A percentile compares a stretch with the other conserved stretches of the same genome.
Evolutionary conservation across 169 alveolate species (phyloP).

Genomic region (Plasmodium inui): DNA sequence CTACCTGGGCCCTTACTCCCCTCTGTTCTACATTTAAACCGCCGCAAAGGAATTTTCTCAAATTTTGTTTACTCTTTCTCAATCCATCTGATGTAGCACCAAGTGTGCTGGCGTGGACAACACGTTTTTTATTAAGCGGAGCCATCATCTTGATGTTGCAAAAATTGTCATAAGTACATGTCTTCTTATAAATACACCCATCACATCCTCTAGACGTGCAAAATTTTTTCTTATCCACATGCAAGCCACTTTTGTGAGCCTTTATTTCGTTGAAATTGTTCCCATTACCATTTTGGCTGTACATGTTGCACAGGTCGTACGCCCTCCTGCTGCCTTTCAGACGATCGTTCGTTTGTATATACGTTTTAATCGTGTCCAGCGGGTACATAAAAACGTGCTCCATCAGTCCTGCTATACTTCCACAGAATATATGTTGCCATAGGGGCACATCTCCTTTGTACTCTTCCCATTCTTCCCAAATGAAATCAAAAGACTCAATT

Average conservation of each 20-base stretch:
- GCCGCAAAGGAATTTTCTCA: background rate
- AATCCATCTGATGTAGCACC: background rate
- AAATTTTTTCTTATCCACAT: constrained; percentile 31
- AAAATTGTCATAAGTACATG: constrained; percentile 23
- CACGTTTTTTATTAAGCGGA: constrained; percentile 4
- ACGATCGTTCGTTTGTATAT: constrained; percentile 85
- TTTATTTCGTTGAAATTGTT: background rate
- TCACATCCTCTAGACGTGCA: constrained; percentile 27
- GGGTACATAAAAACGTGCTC: constrained; percentile 97
- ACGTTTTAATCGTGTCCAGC: constrained; percentile 94
- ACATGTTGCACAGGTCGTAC: constrained; percentile 9
- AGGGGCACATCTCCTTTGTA: constrained; percentile 91
- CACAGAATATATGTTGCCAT: constrained; percentile 95
- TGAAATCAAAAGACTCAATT: constrained; percentile 65
- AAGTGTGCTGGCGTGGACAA: background rate
- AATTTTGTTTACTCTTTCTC: background rate
- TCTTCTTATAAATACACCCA: constrained; percentile 33
- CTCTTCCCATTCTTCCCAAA: constrained; percentile 79
- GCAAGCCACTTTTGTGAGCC: constrained; percentile 5
- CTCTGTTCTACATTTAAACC: background rate
- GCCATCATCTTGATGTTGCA: constrained; percentile 6
- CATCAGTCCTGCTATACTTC: constrained; percentile 98
- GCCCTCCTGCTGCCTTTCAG: constrained; percentile 4
- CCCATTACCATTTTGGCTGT: background rate
- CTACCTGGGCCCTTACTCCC: background rate